Evolutionary conservation across 208 protist genomes (phyloP).

Genomic region (Naegleria fowleri): DNA sequence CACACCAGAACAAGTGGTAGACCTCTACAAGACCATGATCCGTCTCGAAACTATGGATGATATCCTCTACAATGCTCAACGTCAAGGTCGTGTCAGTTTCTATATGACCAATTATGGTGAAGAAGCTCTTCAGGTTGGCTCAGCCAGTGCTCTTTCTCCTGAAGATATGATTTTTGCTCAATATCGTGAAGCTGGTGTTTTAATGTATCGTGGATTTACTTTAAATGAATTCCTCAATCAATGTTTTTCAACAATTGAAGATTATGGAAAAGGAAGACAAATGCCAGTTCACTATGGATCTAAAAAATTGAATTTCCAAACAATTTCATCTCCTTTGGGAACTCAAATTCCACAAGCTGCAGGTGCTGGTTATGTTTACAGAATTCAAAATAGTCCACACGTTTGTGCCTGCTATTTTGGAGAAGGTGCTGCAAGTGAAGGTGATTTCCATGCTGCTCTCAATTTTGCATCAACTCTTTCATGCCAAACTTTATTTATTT

Average conservation of each 20-base stretch:
- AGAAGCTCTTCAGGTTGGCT: slow-evolving; percentile 79
- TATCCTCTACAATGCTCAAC: slow-evolving; percentile 81
- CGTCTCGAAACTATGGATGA: slow-evolving; percentile 77
- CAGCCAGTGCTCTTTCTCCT: slow-evolving; percentile 70
- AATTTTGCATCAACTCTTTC: slow-evolving; percentile 89
- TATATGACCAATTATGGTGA: slow-evolving; percentile 94
- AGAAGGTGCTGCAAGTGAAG: slow-evolving; percentile 89
- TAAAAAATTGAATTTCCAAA: slow-evolving; percentile 79
- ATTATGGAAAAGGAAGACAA: slow-evolving; percentile 55
- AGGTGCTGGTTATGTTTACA: slow-evolving; percentile 85
- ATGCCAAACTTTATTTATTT: slow-evolving; percentile 88
- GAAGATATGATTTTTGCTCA: slow-evolving; percentile 86
- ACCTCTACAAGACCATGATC: slow-evolving; percentile 86
- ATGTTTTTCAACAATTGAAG: slow-evolving; percentile 77
- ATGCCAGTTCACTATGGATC: slow-evolving; percentile 95
- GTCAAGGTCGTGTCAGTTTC: slow-evolving; percentile 92
- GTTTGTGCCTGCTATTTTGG: slow-evolving; percentile 88
- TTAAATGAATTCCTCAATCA: slow-evolving; percentile 84
- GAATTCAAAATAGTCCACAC: slow-evolving; percentile 64
- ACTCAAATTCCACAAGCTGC: slow-evolving; percentile 92
- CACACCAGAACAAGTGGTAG: slow-evolving; percentile 51
- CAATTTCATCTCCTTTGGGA: slow-evolving; percentile 86
- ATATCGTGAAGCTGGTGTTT: slow-evolving; percentile 78
- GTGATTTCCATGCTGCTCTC: slow-evolving; percentile 91
- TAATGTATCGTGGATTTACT: slow-evolving; percentile 75